Conservation (phyloP, 2,329 filamentous ascomycete genomes). For the Verticillium nubilum region DNA sequence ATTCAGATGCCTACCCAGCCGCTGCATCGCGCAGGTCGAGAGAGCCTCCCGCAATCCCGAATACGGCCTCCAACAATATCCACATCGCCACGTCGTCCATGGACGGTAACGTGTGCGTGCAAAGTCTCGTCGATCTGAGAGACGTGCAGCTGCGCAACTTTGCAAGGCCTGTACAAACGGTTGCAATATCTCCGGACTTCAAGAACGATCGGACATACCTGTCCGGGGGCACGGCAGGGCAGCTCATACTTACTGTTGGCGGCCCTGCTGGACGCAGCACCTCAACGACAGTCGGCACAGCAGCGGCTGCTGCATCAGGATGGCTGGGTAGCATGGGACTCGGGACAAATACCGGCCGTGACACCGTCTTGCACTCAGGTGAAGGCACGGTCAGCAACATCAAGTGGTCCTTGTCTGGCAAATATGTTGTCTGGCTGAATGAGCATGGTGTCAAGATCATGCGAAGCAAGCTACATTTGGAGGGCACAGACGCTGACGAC, state of each 20-base stretch:
- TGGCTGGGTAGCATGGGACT: constrained; percentile 90
- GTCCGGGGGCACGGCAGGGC: constrained; percentile 84
- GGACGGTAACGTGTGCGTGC: constrained; percentile 91
- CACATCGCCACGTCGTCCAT: constrained; percentile 91
- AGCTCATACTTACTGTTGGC: constrained; percentile 78
- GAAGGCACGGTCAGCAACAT: constrained; percentile 89
- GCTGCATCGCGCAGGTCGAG: constrained; percentile 45
- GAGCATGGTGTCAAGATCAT: constrained; percentile 98
- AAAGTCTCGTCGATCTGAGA: constrained; percentile 78
- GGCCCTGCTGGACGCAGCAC: constrained; percentile 77
- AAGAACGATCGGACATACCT: constrained; percentile 84
- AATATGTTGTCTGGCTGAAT: constrained; percentile 92
- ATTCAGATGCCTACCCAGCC: constrained; percentile 36
- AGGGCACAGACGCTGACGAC: constrained; percentile 68
- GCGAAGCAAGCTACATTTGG: constrained; percentile 79
- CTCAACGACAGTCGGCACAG: constrained; percentile 79
- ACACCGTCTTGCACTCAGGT: constrained; percentile 82
- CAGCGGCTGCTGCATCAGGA: constrained; percentile 75
- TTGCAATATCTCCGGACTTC: constrained; percentile 92
- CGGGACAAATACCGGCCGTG: constrained; percentile 71
- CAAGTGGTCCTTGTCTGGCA: constrained; percentile 90
- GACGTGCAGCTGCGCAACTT: constrained; percentile 93
- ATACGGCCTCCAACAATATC: constrained; percentile 82
- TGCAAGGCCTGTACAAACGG: constrained; percentile 83
- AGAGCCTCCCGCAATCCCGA: constrained; percentile 55